Conservation (phyloP, 495 filamentous ascomycete genomes). For the Podospora sp. region DNA sequence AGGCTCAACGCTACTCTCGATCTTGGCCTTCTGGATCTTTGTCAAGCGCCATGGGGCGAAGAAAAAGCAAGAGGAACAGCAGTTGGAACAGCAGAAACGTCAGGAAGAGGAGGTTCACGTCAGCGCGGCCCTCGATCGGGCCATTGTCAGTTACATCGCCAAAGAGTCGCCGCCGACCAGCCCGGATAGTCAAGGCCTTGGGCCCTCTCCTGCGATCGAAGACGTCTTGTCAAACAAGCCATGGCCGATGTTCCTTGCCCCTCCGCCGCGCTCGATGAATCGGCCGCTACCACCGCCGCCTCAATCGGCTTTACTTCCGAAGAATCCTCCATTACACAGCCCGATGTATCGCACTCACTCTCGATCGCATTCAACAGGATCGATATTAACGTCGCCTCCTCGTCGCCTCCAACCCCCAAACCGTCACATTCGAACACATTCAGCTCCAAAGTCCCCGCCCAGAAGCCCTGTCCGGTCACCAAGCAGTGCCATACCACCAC, state of each 20-base stretch:
- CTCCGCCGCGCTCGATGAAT: not conserved
- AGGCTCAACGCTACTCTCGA: slow-evolving; percentile 27
- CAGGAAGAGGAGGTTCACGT: slow-evolving; percentile 29
- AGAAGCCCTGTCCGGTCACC: not conserved
- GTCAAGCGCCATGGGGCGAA: slow-evolving; percentile 23
- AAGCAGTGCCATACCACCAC: not conserved
- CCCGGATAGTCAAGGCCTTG: slow-evolving; percentile 10
- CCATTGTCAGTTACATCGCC: slow-evolving; percentile 35
- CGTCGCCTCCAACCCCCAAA: not conserved
- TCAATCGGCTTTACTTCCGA: not conserved
- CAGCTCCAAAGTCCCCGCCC: not conserved
- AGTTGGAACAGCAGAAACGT: slow-evolving; percentile 1
- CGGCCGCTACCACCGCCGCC: not conserved
- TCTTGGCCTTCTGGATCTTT: slow-evolving; percentile 30
- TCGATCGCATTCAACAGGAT: not conserved
- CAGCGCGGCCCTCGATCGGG: slow-evolving; percentile 33
- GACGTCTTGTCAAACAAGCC: slow-evolving; percentile 13
- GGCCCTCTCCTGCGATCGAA: slow-evolving; percentile 2
- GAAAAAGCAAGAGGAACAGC: slow-evolving; percentile 15
- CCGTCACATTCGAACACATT: not conserved
- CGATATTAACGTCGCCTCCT: not conserved
- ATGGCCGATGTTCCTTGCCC: slow-evolving; percentile 1
- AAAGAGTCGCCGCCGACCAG: slow-evolving; percentile 29
- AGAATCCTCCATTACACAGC: not conserved
- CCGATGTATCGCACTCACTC: not conserved